phyloP scores from a whole-genome alignment of 805 yeast species.

The Zygosaccharomyces siamensis region DNA sequence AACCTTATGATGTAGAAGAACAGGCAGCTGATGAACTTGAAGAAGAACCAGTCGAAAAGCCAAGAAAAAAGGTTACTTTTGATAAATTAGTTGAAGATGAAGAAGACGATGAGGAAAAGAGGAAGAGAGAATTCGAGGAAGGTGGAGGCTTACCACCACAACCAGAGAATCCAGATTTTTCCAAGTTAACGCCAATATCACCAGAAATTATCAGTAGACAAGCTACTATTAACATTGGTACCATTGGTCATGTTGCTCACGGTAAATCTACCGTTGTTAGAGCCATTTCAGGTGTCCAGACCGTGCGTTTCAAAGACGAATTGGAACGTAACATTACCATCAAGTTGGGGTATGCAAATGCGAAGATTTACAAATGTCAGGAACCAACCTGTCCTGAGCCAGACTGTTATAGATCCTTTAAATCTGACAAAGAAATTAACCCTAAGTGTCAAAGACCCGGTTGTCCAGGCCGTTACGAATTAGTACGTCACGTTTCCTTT shows the following conservation, averaged over 20 bases:
- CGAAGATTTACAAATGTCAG: constrained; percentile 92
- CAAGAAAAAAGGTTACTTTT: constrained; percentile 76
- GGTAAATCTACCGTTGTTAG: constrained; percentile 91
- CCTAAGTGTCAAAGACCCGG: constrained; percentile 90
- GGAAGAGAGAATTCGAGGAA: constrained; percentile 84
- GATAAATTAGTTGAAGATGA: constrained; percentile 61
- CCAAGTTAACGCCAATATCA: constrained; percentile 75
- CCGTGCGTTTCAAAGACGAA: constrained; percentile 98
- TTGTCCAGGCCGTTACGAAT: constrained; percentile 80
- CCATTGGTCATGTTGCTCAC: constrained; percentile 94
- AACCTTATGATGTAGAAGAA: constrained; percentile 39
- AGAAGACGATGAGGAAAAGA: constrained; percentile 70
- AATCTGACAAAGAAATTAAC: constrained; percentile 88
- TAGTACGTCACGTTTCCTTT: constrained; percentile 94
- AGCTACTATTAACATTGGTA: constrained; percentile 98
- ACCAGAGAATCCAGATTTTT: constrained; percentile 82
- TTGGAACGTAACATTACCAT: constrained; percentile 98
- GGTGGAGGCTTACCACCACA: constrained; percentile 99
- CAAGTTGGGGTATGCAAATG: constrained; percentile 97
- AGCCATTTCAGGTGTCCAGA: constrained; percentile 97
- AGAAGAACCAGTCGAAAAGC: constrained; percentile 36
- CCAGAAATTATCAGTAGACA: constrained; percentile 97
- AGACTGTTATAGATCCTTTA: constrained; percentile 89
- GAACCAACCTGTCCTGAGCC: constrained; percentile 86
- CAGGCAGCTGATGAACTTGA: constrained; percentile 27